Evolutionary conservation across 345 rosid genomes (phyloP), one percentile per base, ranked within the genome.

Genomic region (Lagerstroemia speciosa): DNA sequence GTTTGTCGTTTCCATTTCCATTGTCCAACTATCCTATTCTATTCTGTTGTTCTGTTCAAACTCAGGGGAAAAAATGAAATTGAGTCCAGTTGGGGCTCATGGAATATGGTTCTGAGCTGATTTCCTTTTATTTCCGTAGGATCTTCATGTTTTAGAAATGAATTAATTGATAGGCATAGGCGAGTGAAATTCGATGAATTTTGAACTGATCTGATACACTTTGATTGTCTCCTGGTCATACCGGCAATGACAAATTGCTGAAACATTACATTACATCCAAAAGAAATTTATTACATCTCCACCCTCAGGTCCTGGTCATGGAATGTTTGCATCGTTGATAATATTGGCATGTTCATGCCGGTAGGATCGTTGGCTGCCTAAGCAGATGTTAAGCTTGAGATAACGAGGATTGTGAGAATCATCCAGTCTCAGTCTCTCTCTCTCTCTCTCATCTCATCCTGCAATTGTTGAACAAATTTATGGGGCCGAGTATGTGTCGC

Each of bases 401-500:
- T 48, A 48, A 20, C 53, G 17, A 0, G 24, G 53, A 48, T 3
- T 50, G 57, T 19, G 27, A 8, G n/a, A n/a, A n/a, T n/a, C n/a
- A n/a, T 10, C 19, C 62, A 7, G 15, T 48, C 36, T 52, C 57
- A 24, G 27, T n/a, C 2, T 24, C 1, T 40, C 16, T 19, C 34
- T 8, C 16, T 11, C n/a, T n/a, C n/a, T n/a, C n/a, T 22, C 19
- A 12, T 15, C 40, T 17, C 12, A 40, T n/a, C 24, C 31, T 3
- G 14, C 26, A 26, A 36, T 11, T 45, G 29, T n/a, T 40, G 8
- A 45, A 30, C 83, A 93, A 96, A 97, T 93, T 38, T 88, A 85
- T 63, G 97, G 83, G 36, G 97, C 98, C 37, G 98, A 90, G 78
- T 93, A 93, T 78, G 98, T 93, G 20, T 93, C 98, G 0, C 68